A percentile compares a stretch with the other conserved stretches of the same genome.
Conservation (phyloP, 2,329 filamentous ascomycete genomes). For the Daldinia sp. region DNA sequence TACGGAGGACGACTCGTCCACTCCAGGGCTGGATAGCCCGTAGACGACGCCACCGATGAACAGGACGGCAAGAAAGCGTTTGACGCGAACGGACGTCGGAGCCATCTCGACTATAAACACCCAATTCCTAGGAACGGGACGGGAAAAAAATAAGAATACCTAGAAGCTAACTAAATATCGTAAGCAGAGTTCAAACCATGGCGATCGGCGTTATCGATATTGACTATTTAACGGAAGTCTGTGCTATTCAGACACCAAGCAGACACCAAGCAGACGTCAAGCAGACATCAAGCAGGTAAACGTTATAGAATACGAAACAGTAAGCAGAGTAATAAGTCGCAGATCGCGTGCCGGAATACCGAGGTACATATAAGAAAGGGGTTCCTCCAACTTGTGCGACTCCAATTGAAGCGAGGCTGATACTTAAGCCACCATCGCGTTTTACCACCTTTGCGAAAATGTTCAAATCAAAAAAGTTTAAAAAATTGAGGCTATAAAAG, state of each 20-base stretch:
- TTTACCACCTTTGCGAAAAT: neutral
- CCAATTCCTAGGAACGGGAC: neutral
- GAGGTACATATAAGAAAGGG: neutral
- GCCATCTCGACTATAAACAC: slow-evolving; percentile 16
- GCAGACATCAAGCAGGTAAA: neutral
- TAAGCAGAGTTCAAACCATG: slow-evolving; percentile 23
- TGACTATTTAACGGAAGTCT: neutral
- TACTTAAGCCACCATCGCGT: slow-evolving; percentile 4
- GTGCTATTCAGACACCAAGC: neutral
- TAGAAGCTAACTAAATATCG: neutral
- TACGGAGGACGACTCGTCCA: slow-evolving; percentile 9
- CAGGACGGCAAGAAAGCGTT: slow-evolving; percentile 6
- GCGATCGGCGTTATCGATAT: slow-evolving; percentile 6
- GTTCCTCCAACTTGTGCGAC: neutral
- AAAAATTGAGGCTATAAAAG: neutral
- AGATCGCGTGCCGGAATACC: neutral
- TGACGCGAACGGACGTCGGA: slow-evolving; percentile 10
- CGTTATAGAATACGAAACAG: neutral
- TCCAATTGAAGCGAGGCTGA: neutral
- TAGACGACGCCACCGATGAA: slow-evolving; percentile 5
- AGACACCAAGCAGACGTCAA: too few species aligned
- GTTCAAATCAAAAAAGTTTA: slow-evolving; percentile 10
- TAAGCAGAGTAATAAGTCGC: neutral
- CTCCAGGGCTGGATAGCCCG: slow-evolving; percentile 4
- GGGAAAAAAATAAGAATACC: slow-evolving; percentile 3